These are phyloP conservation scores for Camillea tinctor DNA, from an alignment of 2,329 filamentous ascomycete genomes.

Conservation along the genomic window DNA sequence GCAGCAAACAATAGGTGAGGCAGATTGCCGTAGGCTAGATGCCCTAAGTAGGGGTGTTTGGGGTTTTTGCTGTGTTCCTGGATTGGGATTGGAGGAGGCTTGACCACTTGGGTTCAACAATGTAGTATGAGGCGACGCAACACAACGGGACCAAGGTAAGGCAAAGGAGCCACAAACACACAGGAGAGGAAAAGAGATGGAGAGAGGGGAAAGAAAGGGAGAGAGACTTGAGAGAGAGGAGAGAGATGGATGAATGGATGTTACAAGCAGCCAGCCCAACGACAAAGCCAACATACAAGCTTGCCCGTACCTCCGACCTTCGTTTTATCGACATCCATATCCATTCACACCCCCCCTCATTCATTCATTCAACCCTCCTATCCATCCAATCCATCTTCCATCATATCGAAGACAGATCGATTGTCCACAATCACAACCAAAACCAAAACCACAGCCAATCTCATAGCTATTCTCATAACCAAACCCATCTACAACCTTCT, in stretches of 20 bases:
- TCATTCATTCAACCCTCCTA: not conserved
- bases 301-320: not conserved
- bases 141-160: not conserved
- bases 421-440: not conserved
- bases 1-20: constrained; percentile 25
- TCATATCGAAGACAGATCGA: not conserved
- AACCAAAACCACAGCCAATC: too few relatives aligned
- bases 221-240: not conserved
- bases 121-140: constrained; percentile 6
- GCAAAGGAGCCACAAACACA: not conserved
- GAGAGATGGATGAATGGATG: not conserved
- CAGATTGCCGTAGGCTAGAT: constrained; percentile 18
- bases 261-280: not conserved
- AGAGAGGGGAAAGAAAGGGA: too few relatives aligned
- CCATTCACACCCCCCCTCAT: not conserved
- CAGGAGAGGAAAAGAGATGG: too few relatives aligned
- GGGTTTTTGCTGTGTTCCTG: constrained; percentile 13
- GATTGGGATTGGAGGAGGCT: constrained; percentile 28
- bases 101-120: constrained; percentile 28
- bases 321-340: not conserved
- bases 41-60: constrained; percentile 17
- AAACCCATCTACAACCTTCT: too few relatives aligned
- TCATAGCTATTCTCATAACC: too few relatives aligned
- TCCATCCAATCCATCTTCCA: not conserved
- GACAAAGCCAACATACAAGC: not conserved